These are phyloP conservation scores for Lactifluus pinguis DNA, from an alignment of 768 basidiomycete species.

Conservation along the genomic window DNA sequence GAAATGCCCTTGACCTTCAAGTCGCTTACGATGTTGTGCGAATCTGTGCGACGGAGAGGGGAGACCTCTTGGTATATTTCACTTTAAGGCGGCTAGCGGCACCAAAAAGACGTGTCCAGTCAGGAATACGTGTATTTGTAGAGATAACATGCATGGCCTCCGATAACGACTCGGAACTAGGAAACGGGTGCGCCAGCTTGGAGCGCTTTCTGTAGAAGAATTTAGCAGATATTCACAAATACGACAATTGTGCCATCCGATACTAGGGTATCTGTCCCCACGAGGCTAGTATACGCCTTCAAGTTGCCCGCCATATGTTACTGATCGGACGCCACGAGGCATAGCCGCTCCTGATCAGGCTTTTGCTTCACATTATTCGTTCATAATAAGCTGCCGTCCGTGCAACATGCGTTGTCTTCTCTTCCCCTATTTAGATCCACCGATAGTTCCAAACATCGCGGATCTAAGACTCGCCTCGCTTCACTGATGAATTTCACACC, in stretches of 20 bases:
- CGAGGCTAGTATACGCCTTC: neutral
- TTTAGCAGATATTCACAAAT: neutral
- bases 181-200: neutral
- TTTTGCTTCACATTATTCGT: neutral
- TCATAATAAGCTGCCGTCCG: neutral
- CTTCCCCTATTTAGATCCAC: neutral
- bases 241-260: neutral
- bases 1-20: neutral
- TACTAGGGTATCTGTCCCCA: neutral
- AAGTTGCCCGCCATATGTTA: neutral
- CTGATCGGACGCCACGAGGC: constrained; percentile 2
- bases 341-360: neutral
- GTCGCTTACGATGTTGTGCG: neutral
- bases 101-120: neutral
- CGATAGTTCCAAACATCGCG: neutral
- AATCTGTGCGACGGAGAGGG: neutral
- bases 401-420: neutral
- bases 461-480: neutral
- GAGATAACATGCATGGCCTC: no score
- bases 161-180: neutral
- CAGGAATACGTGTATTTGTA: no score
- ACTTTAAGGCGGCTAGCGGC: neutral
- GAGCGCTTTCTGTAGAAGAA: neutral
- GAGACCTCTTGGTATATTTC: no score
- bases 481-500: neutral